Conservation (phyloP, 1,284 basidiomycete species). For the Leccinum subspadiceum region DNA sequence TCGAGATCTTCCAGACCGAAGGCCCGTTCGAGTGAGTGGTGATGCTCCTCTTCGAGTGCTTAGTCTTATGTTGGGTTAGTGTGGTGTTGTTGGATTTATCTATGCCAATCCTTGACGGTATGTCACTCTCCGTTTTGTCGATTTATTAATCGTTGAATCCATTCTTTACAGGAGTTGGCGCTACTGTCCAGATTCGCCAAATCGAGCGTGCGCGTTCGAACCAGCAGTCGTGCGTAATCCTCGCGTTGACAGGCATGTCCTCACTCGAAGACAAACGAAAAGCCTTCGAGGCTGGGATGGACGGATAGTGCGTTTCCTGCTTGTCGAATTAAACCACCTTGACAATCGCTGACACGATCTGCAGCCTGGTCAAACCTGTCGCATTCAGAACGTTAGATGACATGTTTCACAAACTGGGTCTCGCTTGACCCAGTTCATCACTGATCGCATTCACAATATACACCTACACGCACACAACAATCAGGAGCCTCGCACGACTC, state of each 20-base stretch:
- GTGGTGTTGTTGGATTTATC: conserved; percentile 87
- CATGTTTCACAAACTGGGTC: conserved; percentile 78
- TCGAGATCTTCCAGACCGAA: conserved; percentile 68
- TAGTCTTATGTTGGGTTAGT: conserved; percentile 39
- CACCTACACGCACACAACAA: conserved; percentile 1
- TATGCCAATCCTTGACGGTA: conserved; percentile 90
- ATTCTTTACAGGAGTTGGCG: conserved; percentile 61
- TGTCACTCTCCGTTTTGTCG: neutral
- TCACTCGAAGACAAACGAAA: conserved; percentile 88
- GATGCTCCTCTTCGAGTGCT: conserved; percentile 5
- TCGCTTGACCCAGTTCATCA: conserved; percentile 40
- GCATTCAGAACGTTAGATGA: conserved; percentile 86
- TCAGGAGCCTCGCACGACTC: conserved; percentile 6
- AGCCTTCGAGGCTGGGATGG: conserved; percentile 91
- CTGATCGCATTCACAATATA: conserved; percentile 17
- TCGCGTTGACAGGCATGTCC: conserved; percentile 92
- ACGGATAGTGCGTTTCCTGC: conserved; percentile 79
- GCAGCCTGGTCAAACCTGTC: conserved; percentile 87
- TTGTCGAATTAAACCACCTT: neutral
- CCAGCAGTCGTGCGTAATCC: conserved; percentile 58
- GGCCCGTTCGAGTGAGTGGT: conserved; percentile 73
- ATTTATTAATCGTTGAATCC: neutral
- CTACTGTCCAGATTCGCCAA: conserved; percentile 79
- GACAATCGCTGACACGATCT: conserved; percentile 1
- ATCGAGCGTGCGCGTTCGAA: conserved; percentile 61